phyloP scores from a whole-genome alignment of 768 basidiomycete species.

The Suillus paluster region DNA sequence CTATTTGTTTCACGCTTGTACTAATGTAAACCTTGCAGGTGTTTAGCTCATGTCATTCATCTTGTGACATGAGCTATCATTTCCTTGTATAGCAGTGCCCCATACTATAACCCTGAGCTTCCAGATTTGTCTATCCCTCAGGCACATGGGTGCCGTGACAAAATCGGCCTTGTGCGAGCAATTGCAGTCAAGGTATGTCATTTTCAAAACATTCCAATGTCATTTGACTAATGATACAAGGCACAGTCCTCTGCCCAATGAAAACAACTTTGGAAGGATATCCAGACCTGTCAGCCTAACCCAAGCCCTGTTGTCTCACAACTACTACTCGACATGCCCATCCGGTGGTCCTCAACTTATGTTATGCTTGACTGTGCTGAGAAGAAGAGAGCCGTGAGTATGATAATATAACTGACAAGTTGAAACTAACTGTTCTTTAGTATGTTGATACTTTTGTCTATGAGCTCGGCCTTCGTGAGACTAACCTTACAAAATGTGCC shows the following conservation, averaged over 20 bases:
- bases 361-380: slow-evolving; percentile 20
- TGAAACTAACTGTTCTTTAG: too few relatives aligned
- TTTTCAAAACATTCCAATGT: too few relatives aligned
- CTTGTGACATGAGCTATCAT: slow-evolving; percentile 39
- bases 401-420: too few relatives aligned
- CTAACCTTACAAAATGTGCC: slow-evolving; percentile 16
- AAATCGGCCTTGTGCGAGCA: slow-evolving; percentile 17
- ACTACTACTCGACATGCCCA: slow-evolving; percentile 34
- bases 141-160: slow-evolving; percentile 20
- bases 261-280: slow-evolving; percentile 26
- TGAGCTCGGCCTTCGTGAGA: slow-evolving; percentile 15
- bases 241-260: slow-evolving; percentile 22
- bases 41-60: slow-evolving; percentile 38
- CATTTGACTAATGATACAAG: too few relatives aligned
- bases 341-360: slow-evolving; percentile 39
- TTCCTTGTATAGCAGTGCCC: slow-evolving; percentile 28
- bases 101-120: slow-evolving; percentile 27
- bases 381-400: slow-evolving; percentile 6
- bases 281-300: slow-evolving; percentile 16
- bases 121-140: slow-evolving; percentile 23
- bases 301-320: not conserved
- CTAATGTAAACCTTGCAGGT: slow-evolving; percentile 20
- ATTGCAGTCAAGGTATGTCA: slow-evolving; percentile 15
- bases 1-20: too few relatives aligned
- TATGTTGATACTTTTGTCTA: not conserved